A percentile compares a stretch with the other conserved stretches of the same genome.
These are phyloP conservation scores for Globisporangium canariense DNA, from an alignment of 352 stramenopile species.

Conservation along the genomic window DNA sequence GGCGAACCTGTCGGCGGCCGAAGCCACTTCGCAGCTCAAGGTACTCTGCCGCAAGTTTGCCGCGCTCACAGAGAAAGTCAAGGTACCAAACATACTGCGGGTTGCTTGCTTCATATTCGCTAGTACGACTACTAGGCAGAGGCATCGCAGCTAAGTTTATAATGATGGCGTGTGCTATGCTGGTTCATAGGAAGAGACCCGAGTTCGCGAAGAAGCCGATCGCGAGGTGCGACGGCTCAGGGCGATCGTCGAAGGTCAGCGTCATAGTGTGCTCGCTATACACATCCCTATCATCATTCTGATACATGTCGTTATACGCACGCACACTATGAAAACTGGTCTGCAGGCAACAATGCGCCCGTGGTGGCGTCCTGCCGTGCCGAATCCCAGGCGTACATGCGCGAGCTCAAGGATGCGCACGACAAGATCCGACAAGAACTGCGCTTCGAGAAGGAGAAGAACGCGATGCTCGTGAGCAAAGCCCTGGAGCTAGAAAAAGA, in stretches of 20 bases:
- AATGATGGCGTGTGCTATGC: background rate
- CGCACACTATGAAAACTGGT: too few relatives aligned
- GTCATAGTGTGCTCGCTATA: background rate
- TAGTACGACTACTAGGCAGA: too few relatives aligned
- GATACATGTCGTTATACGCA: too few relatives aligned
- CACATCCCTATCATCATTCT: too few relatives aligned
- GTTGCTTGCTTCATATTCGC: too few relatives aligned
- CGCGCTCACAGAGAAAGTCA: constrained; percentile 80
- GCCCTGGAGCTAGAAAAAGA: constrained; percentile 68
- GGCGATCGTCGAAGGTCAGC: constrained; percentile 48
- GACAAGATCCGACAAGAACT: constrained; percentile 57
- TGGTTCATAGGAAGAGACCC: constrained; percentile 57
- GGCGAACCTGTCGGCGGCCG: constrained; percentile 51
- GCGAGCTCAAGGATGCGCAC: constrained; percentile 59
- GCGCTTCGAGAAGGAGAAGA: constrained; percentile 75
- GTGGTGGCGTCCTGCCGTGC: constrained; percentile 50
- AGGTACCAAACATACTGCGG: constrained; percentile 28
- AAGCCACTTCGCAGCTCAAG: constrained; percentile 74
- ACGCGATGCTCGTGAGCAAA: constrained; percentile 61
- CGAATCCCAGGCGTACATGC: constrained; percentile 62
- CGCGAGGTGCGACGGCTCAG: constrained; percentile 67
- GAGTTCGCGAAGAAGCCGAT: constrained; percentile 67
- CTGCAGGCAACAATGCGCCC: constrained; percentile 38
- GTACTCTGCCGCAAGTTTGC: constrained; percentile 85
- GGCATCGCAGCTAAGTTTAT: too few relatives aligned